Base-by-base conservation (phyloP, 2,329 filamentous ascomycete species). In the Fusarium sp. region DNA sequence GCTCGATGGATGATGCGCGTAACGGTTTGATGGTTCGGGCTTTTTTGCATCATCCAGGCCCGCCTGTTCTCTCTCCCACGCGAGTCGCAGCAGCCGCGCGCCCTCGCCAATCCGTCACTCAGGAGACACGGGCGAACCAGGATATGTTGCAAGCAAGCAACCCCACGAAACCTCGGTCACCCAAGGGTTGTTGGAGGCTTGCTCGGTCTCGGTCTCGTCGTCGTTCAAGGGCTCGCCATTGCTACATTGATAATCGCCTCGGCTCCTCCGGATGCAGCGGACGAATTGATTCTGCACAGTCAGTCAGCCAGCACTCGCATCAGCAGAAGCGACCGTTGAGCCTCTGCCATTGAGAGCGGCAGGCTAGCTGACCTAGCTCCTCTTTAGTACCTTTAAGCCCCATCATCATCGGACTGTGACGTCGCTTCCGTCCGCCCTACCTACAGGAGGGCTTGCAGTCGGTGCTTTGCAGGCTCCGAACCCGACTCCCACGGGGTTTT, bases 251-350 rank as follows among this genome's bases (percentile, higher is more conserved):
- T 34, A 46, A 49, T 25, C 10, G 27, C 55, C 58, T 59, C 65
- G 65, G 62, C 20, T 64, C 33, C 59, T 62, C 62, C 72, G 70
- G 72, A 73, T 73, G 72, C 25, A 58, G 56, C 70, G 64, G 70
- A 64, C 61, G 54, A 49, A 50, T 46, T 40, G 56, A 44, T 54
- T 62, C 55, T 62, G 56, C 50, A n/a, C 36, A 56, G 60, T 23
- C 49, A 56, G 60, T 20, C 49, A 13, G 40, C 55, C 54, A 29
- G 46, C 38, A 51, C 33, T 65, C 64, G 54, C 54, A 55, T 46
- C 38, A 44, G 61, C 51, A 70, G 61, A 25, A 27, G 14, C 44
- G 44, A 60, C 61, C 53, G 63, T 61, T 49, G 53, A 57, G 56
- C 62, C 34, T 65, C 44, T 61, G 29, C 49, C 55, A 68, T 54